These are phyloP conservation scores for Pichia sp. DNA, from an alignment of 1,139 yeast genomes.

Conservation along the genomic window DNA sequence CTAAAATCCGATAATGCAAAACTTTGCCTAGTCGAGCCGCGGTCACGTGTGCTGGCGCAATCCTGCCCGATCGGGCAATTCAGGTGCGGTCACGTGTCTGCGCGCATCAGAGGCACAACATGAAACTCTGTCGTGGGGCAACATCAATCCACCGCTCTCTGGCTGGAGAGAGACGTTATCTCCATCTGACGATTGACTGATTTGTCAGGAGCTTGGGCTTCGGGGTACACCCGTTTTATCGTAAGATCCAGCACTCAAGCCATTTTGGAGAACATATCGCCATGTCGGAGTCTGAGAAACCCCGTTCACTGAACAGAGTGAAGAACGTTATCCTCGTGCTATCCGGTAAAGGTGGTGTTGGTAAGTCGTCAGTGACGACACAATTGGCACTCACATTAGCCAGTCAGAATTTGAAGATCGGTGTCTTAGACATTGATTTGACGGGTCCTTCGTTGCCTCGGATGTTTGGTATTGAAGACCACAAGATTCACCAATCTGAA, in stretches of 20 bases:
- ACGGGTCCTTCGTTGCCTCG: slow-evolving; percentile 98
- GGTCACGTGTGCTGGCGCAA: slow-evolving; percentile 9
- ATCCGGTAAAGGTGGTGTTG: slow-evolving; percentile 98
- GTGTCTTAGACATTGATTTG: slow-evolving; percentile 90
- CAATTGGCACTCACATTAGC: slow-evolving; percentile 84
- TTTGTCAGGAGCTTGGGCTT: too few species aligned
- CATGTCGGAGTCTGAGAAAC: slow-evolving; percentile 34
- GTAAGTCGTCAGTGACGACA: slow-evolving; percentile 93
- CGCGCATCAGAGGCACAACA: too few species aligned
- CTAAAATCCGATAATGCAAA: not conserved
- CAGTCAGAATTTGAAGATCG: slow-evolving; percentile 72
- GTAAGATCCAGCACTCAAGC: too few species aligned
- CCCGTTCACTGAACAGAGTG: slow-evolving; percentile 57
- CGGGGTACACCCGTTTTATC: too few species aligned
- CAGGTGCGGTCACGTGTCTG: too few species aligned
- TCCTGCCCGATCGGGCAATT: not conserved
- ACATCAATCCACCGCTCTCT: too few species aligned
- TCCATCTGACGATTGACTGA: too few species aligned
- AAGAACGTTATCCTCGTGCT: slow-evolving; percentile 79
- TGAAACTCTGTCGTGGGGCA: not conserved
- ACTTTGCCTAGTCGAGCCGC: not conserved
- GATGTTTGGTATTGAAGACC: slow-evolving; percentile 87
- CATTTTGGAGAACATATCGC: too few species aligned
- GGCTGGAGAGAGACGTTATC: too few species aligned
- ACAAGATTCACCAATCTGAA: slow-evolving; percentile 77